Evolutionary conservation across 1,284 basidiomycete species (phyloP).

Genomic region (Leccinum pseudoinsigne): DNA sequence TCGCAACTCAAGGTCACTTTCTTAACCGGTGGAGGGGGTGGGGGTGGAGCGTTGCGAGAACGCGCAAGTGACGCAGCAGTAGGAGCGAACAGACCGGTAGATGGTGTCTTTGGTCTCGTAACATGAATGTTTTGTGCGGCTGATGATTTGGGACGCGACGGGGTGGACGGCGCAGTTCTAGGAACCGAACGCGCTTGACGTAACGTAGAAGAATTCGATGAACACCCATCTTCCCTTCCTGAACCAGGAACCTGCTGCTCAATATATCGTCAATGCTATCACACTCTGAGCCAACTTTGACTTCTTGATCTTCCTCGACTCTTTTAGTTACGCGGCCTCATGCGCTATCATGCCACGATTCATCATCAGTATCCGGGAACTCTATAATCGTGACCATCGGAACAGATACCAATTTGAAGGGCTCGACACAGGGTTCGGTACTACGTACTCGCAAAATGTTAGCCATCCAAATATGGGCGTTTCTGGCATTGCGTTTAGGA

Average conservation of each 20-base stretch:
- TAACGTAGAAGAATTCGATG: constrained; percentile 43
- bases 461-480: neutral
- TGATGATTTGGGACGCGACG: constrained; percentile 49
- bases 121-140: constrained; percentile 25
- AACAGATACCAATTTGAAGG: neutral
- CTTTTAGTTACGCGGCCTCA: neutral
- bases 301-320: neutral
- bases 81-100: constrained; percentile 67
- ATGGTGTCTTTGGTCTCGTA: constrained; percentile 53
- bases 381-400: neutral
- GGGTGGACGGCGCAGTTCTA: constrained; percentile 38
- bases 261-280: neutral
- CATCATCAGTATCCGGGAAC: neutral
- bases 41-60: constrained; percentile 52
- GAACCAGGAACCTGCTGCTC: neutral
- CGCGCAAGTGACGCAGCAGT: constrained; percentile 76
- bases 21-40: constrained; percentile 47
- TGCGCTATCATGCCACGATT: neutral
- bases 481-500: neutral
- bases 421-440: neutral
- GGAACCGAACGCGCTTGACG: constrained; percentile 29
- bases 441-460: neutral
- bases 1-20: constrained; percentile 50
- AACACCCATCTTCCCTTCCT: neutral
- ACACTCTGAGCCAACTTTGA: neutral